A percentile compares a stretch with the other conserved stretches of the same genome.
These are phyloP conservation scores for Wickerhamiella alocasiicola DNA, from an alignment of 805 yeast species.

Conservation along the genomic window DNA sequence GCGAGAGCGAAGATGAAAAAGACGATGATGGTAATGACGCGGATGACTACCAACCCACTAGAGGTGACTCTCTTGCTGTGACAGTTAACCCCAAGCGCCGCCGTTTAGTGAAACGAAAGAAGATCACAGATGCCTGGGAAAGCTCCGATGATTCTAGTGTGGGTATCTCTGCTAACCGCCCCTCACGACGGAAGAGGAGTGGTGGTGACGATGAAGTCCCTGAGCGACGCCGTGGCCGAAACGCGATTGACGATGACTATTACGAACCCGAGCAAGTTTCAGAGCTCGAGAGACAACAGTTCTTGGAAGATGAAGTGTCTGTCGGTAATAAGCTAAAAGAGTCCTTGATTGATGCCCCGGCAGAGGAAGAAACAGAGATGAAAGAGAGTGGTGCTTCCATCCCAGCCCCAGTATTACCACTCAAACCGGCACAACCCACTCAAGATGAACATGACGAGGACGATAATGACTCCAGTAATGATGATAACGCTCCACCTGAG, in stretches of 20 bases:
- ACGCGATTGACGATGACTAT: not conserved
- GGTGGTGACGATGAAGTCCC: not conserved
- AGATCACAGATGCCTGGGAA: too few relatives aligned
- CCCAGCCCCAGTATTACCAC: conserved; percentile 1
- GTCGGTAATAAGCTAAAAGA: not conserved
- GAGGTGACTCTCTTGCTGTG: too few relatives aligned
- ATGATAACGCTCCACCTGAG: not conserved
- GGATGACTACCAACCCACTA: not conserved
- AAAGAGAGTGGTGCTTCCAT: not conserved
- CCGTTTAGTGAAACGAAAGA: not conserved
- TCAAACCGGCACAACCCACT: not conserved
- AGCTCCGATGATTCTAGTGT: too few relatives aligned
- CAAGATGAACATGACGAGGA: not conserved
- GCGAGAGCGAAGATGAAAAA: not conserved
- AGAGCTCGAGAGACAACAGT: conserved; percentile 6
- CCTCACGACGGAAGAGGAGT: not conserved
- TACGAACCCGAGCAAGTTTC: not conserved
- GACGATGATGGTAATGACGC: not conserved
- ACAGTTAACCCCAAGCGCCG: too few relatives aligned
- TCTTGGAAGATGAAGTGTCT: not conserved
- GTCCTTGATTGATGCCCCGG: not conserved
- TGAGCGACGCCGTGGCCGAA: not conserved
- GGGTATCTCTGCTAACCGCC: too few relatives aligned
- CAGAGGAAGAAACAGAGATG: not conserved
- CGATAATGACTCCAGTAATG: not conserved